These are phyloP conservation scores for Porcisia hertigi DNA, from an alignment of 208 protist genomes.

Conservation along the genomic window DNA sequence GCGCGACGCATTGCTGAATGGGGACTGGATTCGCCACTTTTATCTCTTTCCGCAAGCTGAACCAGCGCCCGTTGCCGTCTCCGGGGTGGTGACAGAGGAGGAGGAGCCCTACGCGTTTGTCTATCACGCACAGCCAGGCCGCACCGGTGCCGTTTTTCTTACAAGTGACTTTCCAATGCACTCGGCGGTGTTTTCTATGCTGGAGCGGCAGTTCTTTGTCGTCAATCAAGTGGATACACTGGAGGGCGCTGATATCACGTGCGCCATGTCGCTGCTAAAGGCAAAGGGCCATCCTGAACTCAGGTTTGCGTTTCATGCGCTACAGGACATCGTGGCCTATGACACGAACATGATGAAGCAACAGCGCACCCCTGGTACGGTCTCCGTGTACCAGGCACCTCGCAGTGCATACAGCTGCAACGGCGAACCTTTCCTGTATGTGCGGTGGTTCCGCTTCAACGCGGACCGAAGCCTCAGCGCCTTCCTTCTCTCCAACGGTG, in stretches of 20 bases:
- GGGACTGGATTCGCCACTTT: constrained; percentile 88
- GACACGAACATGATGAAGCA: constrained; percentile 86
- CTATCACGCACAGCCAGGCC: constrained; percentile 85
- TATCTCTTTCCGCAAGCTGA: constrained; percentile 60
- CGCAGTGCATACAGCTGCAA: constrained; percentile 64
- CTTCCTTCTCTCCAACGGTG: constrained; percentile 87
- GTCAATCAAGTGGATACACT: constrained; percentile 68
- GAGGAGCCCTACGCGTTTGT: constrained; percentile 70
- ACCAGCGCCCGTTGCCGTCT: background rate
- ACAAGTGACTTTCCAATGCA: constrained; percentile 74
- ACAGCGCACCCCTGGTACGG: constrained; percentile 75
- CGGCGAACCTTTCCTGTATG: constrained; percentile 77
- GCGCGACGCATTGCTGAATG: constrained; percentile 67
- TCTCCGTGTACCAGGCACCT: constrained; percentile 79
- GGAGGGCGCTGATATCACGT: constrained; percentile 50
- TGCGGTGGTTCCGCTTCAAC: constrained; percentile 90
- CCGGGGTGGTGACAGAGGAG: constrained; percentile 5
- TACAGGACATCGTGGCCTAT: constrained; percentile 75
- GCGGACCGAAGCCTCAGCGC: constrained; percentile 61
- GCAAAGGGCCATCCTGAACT: constrained; percentile 53
- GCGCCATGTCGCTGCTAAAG: constrained; percentile 48
- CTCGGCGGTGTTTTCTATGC: constrained; percentile 79
- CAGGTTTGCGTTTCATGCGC: constrained; percentile 48
- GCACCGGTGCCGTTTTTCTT: constrained; percentile 83
- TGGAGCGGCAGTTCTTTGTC: constrained; percentile 81